Evolutionary conservation across 352 stramenopile genomes (phyloP).

Genomic region (Phytophthora quininea): DNA sequence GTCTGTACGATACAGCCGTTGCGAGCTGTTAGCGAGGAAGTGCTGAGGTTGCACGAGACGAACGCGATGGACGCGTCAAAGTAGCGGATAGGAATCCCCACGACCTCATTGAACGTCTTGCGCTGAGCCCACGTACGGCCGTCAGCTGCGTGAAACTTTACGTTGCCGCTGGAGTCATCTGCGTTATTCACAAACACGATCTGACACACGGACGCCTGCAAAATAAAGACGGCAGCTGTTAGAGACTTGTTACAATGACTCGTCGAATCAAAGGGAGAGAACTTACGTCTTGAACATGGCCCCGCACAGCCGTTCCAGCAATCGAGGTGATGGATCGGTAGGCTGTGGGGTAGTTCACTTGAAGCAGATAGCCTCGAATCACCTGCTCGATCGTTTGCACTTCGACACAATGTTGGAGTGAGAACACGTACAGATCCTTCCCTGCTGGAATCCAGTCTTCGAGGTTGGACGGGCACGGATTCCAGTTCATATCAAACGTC

Average conservation of each 20-base stretch:
- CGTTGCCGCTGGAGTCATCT: slow-evolving; percentile 81
- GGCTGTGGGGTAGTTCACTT: slow-evolving; percentile 80
- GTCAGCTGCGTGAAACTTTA: slow-evolving; percentile 70
- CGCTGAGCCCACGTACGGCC: slow-evolving; percentile 75
- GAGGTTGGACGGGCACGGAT: slow-evolving; percentile 63
- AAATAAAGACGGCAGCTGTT: not conserved
- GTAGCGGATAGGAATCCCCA: slow-evolving; percentile 81
- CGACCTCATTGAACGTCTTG: slow-evolving; percentile 80
- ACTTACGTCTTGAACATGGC: slow-evolving; percentile 72
- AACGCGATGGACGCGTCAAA: slow-evolving; percentile 88
- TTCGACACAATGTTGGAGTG: slow-evolving; percentile 74
- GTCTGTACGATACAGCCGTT: slow-evolving; percentile 34
- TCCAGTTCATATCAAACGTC: slow-evolving; percentile 86
- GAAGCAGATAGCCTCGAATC: slow-evolving; percentile 72
- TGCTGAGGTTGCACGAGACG: slow-evolving; percentile 78
- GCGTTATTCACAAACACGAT: slow-evolving; percentile 89
- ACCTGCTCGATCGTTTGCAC: slow-evolving; percentile 69
- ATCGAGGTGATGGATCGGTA: slow-evolving; percentile 86
- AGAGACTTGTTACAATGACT: not conserved
- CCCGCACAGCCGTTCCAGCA: slow-evolving; percentile 61
- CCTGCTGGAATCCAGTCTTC: slow-evolving; percentile 74
- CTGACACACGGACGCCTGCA: slow-evolving; percentile 74
- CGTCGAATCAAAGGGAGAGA: not conserved
- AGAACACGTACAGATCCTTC: slow-evolving; percentile 87
- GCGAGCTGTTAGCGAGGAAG: slow-evolving; percentile 36